phyloP scores from a whole-genome alignment of 352 stramenopile species.

The Elongisporangium anandrum region DNA sequence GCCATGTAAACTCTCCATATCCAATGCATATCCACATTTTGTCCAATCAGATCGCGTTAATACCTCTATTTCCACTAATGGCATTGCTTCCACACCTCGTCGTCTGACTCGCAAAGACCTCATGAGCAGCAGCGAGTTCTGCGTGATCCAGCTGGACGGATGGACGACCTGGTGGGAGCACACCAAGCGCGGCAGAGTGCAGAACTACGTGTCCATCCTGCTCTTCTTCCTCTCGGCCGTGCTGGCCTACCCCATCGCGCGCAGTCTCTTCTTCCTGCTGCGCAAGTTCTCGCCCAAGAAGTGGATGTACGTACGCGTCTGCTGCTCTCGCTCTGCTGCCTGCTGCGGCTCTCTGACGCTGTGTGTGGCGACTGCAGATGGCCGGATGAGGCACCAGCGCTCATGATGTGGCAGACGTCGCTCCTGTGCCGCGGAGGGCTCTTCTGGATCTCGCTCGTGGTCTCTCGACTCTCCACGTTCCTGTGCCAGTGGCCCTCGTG shows the following conservation, averaged over 20 bases:
- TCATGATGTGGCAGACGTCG: constrained; percentile 78
- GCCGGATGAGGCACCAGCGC: constrained; percentile 48
- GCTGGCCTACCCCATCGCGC: constrained; percentile 61
- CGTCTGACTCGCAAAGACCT: neutral
- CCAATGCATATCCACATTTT: constrained; percentile 12
- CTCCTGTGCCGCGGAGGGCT: constrained; percentile 61
- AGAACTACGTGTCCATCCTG: constrained; percentile 66
- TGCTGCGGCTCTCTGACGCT: neutral
- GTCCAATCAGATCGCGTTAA: constrained; percentile 5
- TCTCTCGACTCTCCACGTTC: constrained; percentile 56
- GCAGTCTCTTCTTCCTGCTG: constrained; percentile 59
- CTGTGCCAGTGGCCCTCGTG: constrained; percentile 63
- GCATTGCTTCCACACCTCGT: neutral
- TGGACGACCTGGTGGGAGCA: constrained; percentile 59
- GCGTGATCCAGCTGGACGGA: constrained; percentile 41
- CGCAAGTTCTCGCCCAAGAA: constrained; percentile 49
- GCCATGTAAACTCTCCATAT: constrained; percentile 11
- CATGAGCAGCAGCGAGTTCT: constrained; percentile 21
- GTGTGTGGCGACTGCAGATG: constrained; percentile 23
- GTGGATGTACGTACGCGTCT: constrained; percentile 34
- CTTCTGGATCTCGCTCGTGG: constrained; percentile 58
- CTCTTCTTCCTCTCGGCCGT: constrained; percentile 78
- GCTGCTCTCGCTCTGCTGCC: neutral
- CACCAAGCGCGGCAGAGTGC: constrained; percentile 36
- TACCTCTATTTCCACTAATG: neutral